A percentile compares a stretch with the other conserved stretches of the same genome.
These are phyloP conservation scores for Microdochium bolleyi DNA, from an alignment of 2,329 filamentous ascomycete species.

Conservation along the genomic window DNA sequence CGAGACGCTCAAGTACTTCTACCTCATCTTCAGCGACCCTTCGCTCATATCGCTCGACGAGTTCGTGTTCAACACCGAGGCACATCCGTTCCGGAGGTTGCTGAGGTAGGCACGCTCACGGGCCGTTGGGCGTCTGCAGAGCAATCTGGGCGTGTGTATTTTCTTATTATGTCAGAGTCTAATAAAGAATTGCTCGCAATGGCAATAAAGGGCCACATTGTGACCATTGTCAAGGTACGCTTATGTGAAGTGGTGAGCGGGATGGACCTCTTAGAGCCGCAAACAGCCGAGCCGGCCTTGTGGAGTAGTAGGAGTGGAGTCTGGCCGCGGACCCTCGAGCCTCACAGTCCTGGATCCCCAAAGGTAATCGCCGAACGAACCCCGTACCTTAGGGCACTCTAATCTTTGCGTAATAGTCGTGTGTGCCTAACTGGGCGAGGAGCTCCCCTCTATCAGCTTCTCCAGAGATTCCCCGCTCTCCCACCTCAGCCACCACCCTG, in stretches of 20 bases:
- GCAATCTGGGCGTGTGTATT: not conserved
- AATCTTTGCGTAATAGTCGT: not conserved
- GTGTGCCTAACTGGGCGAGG: not conserved
- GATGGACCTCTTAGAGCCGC: too few relatives aligned
- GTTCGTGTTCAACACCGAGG: conserved; percentile 14
- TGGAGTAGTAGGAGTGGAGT: too few relatives aligned
- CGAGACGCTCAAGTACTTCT: conserved; percentile 17
- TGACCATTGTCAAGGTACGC: too few relatives aligned
- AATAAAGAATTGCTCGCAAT: too few relatives aligned
- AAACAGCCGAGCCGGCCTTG: too few relatives aligned
- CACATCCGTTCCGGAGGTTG: conserved; percentile 11
- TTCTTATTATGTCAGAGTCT: too few relatives aligned
- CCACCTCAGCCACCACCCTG: not conserved
- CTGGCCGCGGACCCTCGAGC: too few relatives aligned
- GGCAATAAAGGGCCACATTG: too few relatives aligned
- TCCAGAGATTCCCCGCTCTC: not conserved
- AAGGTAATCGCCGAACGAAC: too few relatives aligned
- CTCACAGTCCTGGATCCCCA: too few relatives aligned
- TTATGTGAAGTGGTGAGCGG: too few relatives aligned
- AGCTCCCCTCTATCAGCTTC: not conserved
- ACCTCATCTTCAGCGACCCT: conserved; percentile 13
- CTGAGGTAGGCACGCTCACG: conserved; percentile 3
- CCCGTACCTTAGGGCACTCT: not conserved
- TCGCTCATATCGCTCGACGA: conserved; percentile 12
- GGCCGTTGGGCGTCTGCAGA: not conserved